Percentiles rank a stretch among this genome's conserved stretches.
Evolutionary conservation across 305 asterid genomes (phyloP).

Genomic region (Coffea humblotiana): DNA sequence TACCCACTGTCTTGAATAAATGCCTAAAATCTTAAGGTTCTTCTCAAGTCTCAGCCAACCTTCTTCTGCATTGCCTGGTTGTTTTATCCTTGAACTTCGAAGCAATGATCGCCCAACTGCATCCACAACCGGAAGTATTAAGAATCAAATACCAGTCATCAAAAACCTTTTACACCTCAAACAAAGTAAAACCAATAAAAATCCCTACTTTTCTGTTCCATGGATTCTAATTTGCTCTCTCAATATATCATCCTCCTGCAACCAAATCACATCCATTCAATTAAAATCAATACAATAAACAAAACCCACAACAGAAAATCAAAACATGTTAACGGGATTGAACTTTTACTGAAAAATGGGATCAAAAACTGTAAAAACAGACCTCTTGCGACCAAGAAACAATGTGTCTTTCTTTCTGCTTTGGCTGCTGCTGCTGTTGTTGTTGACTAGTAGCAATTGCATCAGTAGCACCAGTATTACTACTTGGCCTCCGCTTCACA

Average conservation of each 20-base stretch:
- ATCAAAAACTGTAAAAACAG: slow-evolving; percentile 8
- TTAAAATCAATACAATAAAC: not conserved
- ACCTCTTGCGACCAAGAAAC: slow-evolving; percentile 99
- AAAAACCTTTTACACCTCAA: slow-evolving; percentile 15
- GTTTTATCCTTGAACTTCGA: slow-evolving; percentile 95
- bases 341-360: not conserved
- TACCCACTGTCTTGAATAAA: slow-evolving; percentile 1
- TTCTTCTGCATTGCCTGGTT: slow-evolving; percentile 98
- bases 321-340: slow-evolving; percentile 9
- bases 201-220: slow-evolving; percentile 84
- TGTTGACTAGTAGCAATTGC: slow-evolving; percentile 36
- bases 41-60: slow-evolving; percentile 57
- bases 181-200: slow-evolving; percentile 21
- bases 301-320: slow-evolving; percentile 3
- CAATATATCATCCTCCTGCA: slow-evolving; percentile 94
- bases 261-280: slow-evolving; percentile 22
- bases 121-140: slow-evolving; percentile 19
- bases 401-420: slow-evolving; percentile 89
- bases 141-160: slow-evolving; percentile 27
- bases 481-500: slow-evolving; percentile 57
- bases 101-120: slow-evolving; percentile 91
- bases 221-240: slow-evolving; percentile 89
- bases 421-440: slow-evolving; percentile 26
- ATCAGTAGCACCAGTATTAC: slow-evolving; percentile 30
- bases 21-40: slow-evolving; percentile 24